Percentiles rank a stretch among this genome's conserved stretches.
Evolutionary conservation across 352 stramenopile species (phyloP).

Genomic region (Globisporangium nodosum): DNA sequence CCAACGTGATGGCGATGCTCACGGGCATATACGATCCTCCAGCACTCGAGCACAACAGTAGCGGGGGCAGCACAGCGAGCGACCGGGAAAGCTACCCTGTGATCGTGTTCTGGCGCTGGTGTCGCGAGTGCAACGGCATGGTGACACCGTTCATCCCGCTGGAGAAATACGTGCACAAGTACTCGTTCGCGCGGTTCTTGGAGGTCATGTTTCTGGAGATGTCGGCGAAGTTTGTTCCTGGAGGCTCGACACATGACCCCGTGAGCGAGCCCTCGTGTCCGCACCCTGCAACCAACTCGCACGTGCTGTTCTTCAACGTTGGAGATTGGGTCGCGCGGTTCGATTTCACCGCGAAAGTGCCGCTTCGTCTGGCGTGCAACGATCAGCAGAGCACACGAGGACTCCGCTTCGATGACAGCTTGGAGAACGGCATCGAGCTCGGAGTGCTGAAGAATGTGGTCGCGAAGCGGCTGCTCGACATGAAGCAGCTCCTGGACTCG

Average conservation of each 20-base stretch:
- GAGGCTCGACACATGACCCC: constrained; percentile 7
- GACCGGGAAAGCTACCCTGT: constrained; percentile 34
- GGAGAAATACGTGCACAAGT: constrained; percentile 95
- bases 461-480: constrained; percentile 16
- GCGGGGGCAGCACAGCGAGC: constrained; percentile 4
- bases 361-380: constrained; percentile 25
- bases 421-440: constrained; percentile 11
- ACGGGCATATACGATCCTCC: constrained; percentile 24
- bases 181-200: constrained; percentile 97
- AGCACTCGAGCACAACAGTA: constrained; percentile 3
- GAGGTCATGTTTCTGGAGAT: constrained; percentile 93
- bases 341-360: constrained; percentile 41
- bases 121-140: constrained; percentile 89
- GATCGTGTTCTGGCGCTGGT: constrained; percentile 98
- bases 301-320: constrained; percentile 82
- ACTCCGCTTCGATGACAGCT: neutral
- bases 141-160: constrained; percentile 88
- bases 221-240: constrained; percentile 40
- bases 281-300: constrained; percentile 49
- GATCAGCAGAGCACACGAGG: constrained; percentile 7
- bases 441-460: constrained; percentile 28
- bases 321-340: constrained; percentile 67
- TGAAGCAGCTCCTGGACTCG: constrained; percentile 33
- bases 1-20: constrained; percentile 41
- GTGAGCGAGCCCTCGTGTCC: constrained; percentile 17